phyloP scores from a whole-genome alignment of 2,329 filamentous ascomycete species.

The Epichloe sp. region DNA sequence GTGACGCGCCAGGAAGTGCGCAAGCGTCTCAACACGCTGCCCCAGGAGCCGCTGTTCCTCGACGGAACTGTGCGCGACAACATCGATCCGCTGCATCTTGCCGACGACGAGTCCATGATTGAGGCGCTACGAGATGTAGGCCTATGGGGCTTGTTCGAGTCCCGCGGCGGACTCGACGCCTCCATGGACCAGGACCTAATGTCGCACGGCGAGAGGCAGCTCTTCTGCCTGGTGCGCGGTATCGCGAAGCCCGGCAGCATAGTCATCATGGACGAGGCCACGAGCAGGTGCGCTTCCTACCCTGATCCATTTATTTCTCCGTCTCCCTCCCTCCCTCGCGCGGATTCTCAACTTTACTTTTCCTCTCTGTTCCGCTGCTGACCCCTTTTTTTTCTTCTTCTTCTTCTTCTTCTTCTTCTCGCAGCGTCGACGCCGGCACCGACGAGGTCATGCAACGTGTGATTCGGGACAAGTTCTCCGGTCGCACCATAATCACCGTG shows the following conservation, averaged over 20 bases:
- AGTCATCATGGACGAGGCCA: slow-evolving; percentile 4
- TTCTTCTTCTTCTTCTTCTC: too few species aligned
- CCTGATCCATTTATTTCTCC: too few species aligned
- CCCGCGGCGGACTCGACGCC: slow-evolving; percentile 5
- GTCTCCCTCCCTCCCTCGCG: too few species aligned
- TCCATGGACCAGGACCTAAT: slow-evolving; percentile 3
- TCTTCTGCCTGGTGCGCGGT: slow-evolving; percentile 8
- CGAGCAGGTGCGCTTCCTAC: neutral
- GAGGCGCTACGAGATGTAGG: slow-evolving; percentile 6
- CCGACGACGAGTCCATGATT: slow-evolving; percentile 20
- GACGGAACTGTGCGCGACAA: slow-evolving; percentile 35
- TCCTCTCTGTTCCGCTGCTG: too few species aligned
- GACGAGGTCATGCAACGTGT: too few species aligned
- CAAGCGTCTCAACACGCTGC: slow-evolving; percentile 25
- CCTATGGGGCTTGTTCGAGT: slow-evolving; percentile 4
- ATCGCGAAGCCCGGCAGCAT: neutral
- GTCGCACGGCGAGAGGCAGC: slow-evolving; percentile 9
- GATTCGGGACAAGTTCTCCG: too few species aligned
- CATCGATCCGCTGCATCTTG: slow-evolving; percentile 27
- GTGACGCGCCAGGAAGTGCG: slow-evolving; percentile 13
- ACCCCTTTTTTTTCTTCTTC: too few species aligned
- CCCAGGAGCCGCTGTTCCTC: slow-evolving; percentile 40
- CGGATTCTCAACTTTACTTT: too few species aligned
- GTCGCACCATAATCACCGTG: too few species aligned
- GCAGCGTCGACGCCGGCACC: too few species aligned